phyloP scores from a whole-genome alignment of 352 stramenopile genomes.

The Phytophthora sansomeana region DNA sequence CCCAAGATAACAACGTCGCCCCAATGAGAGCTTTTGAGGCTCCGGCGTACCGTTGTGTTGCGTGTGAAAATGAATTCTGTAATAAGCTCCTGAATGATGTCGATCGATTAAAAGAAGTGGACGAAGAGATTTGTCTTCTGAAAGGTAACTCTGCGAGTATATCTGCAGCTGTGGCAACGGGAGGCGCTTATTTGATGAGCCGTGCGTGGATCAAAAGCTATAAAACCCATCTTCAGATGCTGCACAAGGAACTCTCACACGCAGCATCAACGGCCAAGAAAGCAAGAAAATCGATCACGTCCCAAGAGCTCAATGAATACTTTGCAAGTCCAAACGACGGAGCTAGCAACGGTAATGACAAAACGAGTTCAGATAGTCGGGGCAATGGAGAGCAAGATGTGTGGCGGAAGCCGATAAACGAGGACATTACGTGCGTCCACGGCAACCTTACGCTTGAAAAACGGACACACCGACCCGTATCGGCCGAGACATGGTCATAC shows the following conservation, averaged over 20 bases:
- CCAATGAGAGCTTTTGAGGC: slow-evolving; percentile 53
- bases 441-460: slow-evolving; percentile 74
- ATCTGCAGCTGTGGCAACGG: slow-evolving; percentile 27
- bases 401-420: slow-evolving; percentile 63
- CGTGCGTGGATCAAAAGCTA: slow-evolving; percentile 78
- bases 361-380: slow-evolving; percentile 12
- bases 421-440: slow-evolving; percentile 79
- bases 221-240: slow-evolving; percentile 59
- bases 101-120: slow-evolving; percentile 57
- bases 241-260: slow-evolving; percentile 58
- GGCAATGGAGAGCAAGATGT: slow-evolving; percentile 24
- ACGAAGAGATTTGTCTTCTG: slow-evolving; percentile 59
- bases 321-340: slow-evolving; percentile 14
- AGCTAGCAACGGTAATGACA: slow-evolving; percentile 6
- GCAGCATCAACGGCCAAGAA: slow-evolving; percentile 40
- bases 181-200: slow-evolving; percentile 66
- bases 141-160: slow-evolving; percentile 41
- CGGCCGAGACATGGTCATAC: slow-evolving; percentile 63
- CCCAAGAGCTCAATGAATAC: slow-evolving; percentile 26
- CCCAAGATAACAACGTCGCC: background rate
- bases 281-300: slow-evolving; percentile 23
- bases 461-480: slow-evolving; percentile 66
- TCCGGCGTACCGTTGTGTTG: slow-evolving; percentile 51
- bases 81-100: slow-evolving; percentile 64
- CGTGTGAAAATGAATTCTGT: slow-evolving; percentile 58